A percentile compares a stretch with the other conserved stretches of the same genome.
Conservation (phyloP, 1,284 basidiomycete genomes). For the Ceratobasidium theobromae region DNA sequence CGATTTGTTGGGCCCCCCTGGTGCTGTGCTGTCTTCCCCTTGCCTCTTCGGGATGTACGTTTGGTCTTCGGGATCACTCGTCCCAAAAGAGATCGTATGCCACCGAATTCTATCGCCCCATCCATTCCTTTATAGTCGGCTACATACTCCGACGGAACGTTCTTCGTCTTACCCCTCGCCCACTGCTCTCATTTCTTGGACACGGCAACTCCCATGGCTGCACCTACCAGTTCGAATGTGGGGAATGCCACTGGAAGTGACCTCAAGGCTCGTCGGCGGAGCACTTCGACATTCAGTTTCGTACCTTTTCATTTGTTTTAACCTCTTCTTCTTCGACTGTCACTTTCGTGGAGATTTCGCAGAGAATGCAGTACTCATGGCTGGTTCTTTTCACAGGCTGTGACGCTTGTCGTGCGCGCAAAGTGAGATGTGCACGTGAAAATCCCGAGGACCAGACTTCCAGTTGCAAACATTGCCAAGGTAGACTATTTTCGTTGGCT, state of each 20-base stretch:
- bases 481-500: not conserved
- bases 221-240: not conserved
- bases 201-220: constrained; percentile 1
- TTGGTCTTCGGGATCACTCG: constrained; percentile 14
- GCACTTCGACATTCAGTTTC: constrained; percentile 30
- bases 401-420: constrained; percentile 79
- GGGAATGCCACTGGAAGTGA: constrained; percentile 4
- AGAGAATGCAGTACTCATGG: constrained; percentile 4
- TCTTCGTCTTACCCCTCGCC: not conserved
- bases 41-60: constrained; percentile 22
- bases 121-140: constrained; percentile 22
- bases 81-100: constrained; percentile 17
- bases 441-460: constrained; percentile 60
- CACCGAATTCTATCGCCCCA: constrained; percentile 21
- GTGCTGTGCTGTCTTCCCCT: constrained; percentile 9
- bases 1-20: constrained; percentile 12
- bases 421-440: constrained; percentile 69
- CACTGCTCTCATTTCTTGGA: constrained; percentile 5
- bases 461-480: constrained; percentile 27
- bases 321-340: not conserved
- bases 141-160: not conserved
- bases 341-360: not conserved
- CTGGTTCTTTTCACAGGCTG: constrained; percentile 54
- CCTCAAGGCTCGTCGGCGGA: constrained; percentile 20
- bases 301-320: constrained; percentile 4